A percentile compares a stretch with the other conserved stretches of the same genome.
Evolutionary conservation across 768 basidiomycete species (phyloP).

Genomic region (Coprinopsis cinerea): DNA sequence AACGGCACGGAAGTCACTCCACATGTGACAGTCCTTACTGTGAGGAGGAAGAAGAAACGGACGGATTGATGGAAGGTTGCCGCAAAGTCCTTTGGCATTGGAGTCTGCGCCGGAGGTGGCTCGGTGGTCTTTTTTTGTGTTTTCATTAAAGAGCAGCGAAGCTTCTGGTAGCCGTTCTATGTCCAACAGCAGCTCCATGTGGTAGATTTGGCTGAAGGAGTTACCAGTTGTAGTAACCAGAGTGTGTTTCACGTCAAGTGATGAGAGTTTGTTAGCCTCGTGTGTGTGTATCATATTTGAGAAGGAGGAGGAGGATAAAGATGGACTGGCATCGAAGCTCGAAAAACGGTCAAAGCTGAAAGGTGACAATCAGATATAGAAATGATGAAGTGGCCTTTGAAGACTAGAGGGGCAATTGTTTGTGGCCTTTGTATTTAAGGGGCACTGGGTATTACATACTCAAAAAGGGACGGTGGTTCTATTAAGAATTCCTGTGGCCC

Average conservation of each 20-base stretch:
- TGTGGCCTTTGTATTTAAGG: slow-evolving; percentile 3
- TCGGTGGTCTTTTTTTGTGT: neutral
- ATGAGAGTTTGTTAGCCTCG: neutral
- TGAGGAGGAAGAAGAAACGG: slow-evolving; percentile 51
- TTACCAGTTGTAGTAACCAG: no score
- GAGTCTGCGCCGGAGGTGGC: neutral
- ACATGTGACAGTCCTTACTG: slow-evolving; percentile 54
- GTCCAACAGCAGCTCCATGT: no score
- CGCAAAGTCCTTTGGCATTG: neutral
- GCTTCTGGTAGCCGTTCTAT: neutral
- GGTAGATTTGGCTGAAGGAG: no score
- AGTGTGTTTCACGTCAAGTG: no score
- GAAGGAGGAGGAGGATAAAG: neutral
- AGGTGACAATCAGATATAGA: neutral
- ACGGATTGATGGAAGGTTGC: slow-evolving; percentile 6
- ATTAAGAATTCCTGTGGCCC: slow-evolving; percentile 18
- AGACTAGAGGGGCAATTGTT: neutral
- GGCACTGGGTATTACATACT: slow-evolving; percentile 9
- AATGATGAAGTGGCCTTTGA: neutral
- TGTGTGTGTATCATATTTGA: neutral
- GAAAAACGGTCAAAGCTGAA: neutral
- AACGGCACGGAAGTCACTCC: slow-evolving; percentile 13
- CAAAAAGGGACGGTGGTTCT: slow-evolving; percentile 12
- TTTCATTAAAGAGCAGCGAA: neutral
- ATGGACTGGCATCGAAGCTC: neutral